A percentile compares a stretch with the other conserved stretches of the same genome.
Evolutionary conservation across 441 rosid genomes (phyloP).

Genomic region (Populus hybrid): DNA sequence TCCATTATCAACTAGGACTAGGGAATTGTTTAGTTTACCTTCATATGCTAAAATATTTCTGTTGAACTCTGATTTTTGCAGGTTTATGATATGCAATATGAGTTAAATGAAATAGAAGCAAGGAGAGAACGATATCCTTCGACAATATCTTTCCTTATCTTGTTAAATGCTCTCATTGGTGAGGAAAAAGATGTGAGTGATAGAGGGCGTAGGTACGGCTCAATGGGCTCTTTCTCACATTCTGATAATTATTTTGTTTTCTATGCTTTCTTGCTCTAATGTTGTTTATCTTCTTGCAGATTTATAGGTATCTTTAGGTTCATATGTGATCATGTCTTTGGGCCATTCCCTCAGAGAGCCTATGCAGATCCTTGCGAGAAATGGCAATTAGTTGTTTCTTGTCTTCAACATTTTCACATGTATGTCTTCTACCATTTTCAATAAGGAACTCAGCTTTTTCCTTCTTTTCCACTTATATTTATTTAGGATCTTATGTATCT

Average conservation of each 20-base stretch:
- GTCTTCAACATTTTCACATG: constrained; percentile 97
- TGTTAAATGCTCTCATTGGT: constrained; percentile 80
- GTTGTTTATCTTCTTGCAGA: constrained; percentile 47
- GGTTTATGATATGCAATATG: constrained; percentile 99
- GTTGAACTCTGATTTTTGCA: constrained; percentile 23
- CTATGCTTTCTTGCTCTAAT: constrained; percentile 22
- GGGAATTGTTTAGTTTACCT: background rate
- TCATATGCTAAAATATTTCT: background rate
- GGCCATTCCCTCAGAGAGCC: constrained; percentile 96
- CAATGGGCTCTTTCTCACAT: constrained; percentile 7
- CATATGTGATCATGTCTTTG: constrained; percentile 87
- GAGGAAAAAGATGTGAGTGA: constrained; percentile 87
- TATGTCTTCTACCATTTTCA: constrained; percentile 32
- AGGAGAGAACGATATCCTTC: constrained; percentile 94
- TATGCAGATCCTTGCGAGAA: constrained; percentile 93
- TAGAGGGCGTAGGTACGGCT: constrained; percentile 85
- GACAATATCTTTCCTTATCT: constrained; percentile 86
- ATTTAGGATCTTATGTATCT: background rate
- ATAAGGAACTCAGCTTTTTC: constrained; percentile 5
- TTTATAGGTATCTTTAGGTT: constrained; percentile 92
- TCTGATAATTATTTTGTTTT: constrained; percentile 21
- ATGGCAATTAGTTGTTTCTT: constrained; percentile 91
- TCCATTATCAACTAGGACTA: constrained; percentile 1
- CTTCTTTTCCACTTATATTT: background rate
- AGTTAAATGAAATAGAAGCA: constrained; percentile 97